Conservation (phyloP, 164 flowering plant genomes). For the Buxus sempervirens region DNA sequence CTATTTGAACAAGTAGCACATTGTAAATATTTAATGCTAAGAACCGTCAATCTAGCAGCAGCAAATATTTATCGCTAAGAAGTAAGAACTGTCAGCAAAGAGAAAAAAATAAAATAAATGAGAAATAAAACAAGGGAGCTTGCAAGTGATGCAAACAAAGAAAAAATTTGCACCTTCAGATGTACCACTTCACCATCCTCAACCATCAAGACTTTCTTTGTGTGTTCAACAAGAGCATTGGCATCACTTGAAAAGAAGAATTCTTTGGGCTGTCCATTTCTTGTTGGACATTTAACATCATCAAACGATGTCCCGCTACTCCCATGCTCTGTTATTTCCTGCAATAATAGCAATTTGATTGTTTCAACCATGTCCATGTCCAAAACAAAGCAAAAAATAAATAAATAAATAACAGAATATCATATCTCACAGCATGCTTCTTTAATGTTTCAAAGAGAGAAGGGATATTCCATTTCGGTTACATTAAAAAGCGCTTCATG, state of each 20-base stretch:
- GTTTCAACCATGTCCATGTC: constrained; percentile 6
- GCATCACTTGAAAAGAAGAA: constrained; percentile 93
- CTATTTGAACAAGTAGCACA: too few relatives aligned
- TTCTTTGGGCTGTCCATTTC: constrained; percentile 72
- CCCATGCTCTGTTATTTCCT: constrained; percentile 58
- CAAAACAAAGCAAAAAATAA: background rate
- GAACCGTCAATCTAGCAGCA: background rate
- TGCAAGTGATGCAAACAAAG: constrained; percentile 1
- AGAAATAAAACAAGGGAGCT: background rate
- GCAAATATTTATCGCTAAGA: background rate
- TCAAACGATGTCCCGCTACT: constrained; percentile 48
- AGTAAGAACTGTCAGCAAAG: background rate
- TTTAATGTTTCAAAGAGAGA: background rate
- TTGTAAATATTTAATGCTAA: too few relatives aligned
- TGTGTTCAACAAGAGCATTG: constrained; percentile 91
- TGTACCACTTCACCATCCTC: constrained; percentile 98
- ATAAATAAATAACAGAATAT: background rate
- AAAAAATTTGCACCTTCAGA: constrained; percentile 64
- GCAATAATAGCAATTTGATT: constrained; percentile 10
- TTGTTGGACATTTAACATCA: constrained; percentile 55
- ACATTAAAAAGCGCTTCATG: too few relatives aligned
- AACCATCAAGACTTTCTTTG: constrained; percentile 84
- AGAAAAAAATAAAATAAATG: background rate
- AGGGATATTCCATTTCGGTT: too few relatives aligned
- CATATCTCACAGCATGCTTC: background rate